Percentiles rank a stretch among this genome's conserved stretches.
Evolutionary conservation across 106 monocot genomes (phyloP).

Genomic region (Dioscorea dumetorum): DNA sequence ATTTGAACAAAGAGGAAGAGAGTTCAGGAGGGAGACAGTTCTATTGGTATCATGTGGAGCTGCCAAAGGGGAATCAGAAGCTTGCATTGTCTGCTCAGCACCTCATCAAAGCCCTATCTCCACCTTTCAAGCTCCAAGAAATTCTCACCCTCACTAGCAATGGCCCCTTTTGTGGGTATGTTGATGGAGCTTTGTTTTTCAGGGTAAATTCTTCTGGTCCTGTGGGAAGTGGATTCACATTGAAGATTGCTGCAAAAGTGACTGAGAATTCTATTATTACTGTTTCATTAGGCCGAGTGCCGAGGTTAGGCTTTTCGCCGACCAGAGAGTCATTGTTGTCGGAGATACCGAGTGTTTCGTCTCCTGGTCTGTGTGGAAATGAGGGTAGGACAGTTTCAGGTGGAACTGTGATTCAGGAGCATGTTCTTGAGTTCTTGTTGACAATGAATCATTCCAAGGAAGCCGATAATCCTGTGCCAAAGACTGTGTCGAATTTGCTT

Average conservation of each 20-base stretch:
- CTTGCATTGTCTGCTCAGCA: conserved; percentile 60
- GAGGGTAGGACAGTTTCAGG: background rate
- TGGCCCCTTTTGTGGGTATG: conserved; percentile 71
- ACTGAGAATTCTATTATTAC: conserved; percentile 68
- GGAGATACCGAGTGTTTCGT: conserved; percentile 30
- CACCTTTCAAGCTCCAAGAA: conserved; percentile 88
- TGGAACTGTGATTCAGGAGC: conserved; percentile 40
- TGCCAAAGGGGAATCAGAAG: conserved; percentile 59
- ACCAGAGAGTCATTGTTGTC: conserved; percentile 52
- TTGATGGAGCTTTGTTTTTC: conserved; percentile 70
- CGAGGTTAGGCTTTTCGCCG: conserved; percentile 65
- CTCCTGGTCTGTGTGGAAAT: background rate
- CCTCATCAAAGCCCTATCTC: conserved; percentile 77
- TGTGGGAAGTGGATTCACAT: conserved; percentile 46
- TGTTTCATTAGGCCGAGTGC: conserved; percentile 76
- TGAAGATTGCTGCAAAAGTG: conserved; percentile 73
- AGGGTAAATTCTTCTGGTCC: conserved; percentile 87
- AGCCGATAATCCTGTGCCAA: conserved; percentile 64
- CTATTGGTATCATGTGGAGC: conserved; percentile 92
- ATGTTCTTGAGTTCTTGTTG: conserved; percentile 46
- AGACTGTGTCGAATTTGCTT: conserved; percentile 36
- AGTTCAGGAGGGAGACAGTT: conserved; percentile 17
- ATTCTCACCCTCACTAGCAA: conserved; percentile 81
- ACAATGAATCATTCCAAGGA: conserved; percentile 71
- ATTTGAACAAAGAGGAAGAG: conserved; percentile 18